Evolutionary conservation across 1,139 yeast genomes (phyloP).

Genomic region (Suhomyces chickasaworum): DNA sequence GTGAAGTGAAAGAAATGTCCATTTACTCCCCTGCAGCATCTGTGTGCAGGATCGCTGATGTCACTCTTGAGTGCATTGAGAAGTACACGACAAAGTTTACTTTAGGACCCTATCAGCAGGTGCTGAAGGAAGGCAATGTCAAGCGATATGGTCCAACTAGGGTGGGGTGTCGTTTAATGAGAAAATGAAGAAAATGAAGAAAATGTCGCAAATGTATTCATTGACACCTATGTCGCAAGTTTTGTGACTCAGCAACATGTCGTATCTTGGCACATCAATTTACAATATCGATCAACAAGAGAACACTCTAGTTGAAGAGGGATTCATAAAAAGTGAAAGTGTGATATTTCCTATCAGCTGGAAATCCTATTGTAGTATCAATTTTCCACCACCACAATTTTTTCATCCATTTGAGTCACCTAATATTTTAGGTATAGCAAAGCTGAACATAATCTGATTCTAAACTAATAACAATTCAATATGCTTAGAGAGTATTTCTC

Average conservation of each 20-base stretch:
- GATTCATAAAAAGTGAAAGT: no score
- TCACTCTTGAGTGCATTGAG: not conserved
- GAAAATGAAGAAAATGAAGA: no score
- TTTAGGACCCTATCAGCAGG: not conserved
- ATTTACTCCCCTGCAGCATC: not conserved
- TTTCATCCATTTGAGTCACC: no score
- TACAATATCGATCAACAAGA: no score
- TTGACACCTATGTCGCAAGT: not conserved
- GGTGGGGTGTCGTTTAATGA: not conserved
- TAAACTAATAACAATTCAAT: no score
- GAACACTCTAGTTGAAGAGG: no score
- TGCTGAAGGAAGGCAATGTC: not conserved
- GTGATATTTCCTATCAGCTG: no score
- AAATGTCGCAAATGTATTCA: not conserved
- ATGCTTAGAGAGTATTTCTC: no score
- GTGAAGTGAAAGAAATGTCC: not conserved
- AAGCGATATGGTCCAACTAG: not conserved
- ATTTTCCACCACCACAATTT: no score
- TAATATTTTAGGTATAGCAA: no score
- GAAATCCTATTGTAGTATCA: no score
- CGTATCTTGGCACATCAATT: not conserved
- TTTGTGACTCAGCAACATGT: not conserved
- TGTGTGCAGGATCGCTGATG: constrained; percentile 3
- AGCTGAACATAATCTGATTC: no score
- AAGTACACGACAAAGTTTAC: not conserved